phyloP scores from a whole-genome alignment of 192 early-diverging fungal species.

The Backusella circina region DNA sequence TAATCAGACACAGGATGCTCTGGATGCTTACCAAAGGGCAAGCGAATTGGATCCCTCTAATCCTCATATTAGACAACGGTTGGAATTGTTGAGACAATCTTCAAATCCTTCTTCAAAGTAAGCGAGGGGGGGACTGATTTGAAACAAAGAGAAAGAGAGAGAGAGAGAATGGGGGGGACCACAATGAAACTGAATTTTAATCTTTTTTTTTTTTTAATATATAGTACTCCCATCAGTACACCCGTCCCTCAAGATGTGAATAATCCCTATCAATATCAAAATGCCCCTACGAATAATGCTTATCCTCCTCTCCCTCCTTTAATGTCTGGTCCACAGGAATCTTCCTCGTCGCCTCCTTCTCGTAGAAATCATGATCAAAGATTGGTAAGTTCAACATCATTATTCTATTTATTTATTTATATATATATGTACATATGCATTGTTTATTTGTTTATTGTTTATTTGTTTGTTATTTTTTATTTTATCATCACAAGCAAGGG shows the following conservation, averaged over 20 bases:
- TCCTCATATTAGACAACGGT: constrained; percentile 31
- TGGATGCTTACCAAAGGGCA: constrained; percentile 94
- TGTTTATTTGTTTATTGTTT: neutral
- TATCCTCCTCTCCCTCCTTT: constrained; percentile 10
- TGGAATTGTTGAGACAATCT: constrained; percentile 25
- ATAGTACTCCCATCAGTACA: neutral
- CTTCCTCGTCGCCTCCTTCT: neutral
- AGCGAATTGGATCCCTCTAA: constrained; percentile 89
- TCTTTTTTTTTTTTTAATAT: neutral
- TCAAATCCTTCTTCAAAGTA: constrained; percentile 8
- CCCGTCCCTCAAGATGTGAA: constrained; percentile 34
- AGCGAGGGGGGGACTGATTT: neutral
- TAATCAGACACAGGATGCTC: constrained; percentile 93
- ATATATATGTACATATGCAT: neutral
- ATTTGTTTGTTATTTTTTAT: neutral
- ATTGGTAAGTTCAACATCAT: neutral
- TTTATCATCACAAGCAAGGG: neutral
- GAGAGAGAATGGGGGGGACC: neutral
- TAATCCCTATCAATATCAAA: constrained; percentile 34
- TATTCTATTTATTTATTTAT: neutral
- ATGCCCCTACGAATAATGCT: neutral
- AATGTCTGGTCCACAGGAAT: constrained; percentile 2
- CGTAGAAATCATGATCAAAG: neutral
- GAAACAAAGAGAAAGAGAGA: neutral
- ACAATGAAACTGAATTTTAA: constrained; percentile 2